Base-by-base conservation (phyloP, 2,329 filamentous ascomycete species). In the Bipolaris oryzae region DNA sequence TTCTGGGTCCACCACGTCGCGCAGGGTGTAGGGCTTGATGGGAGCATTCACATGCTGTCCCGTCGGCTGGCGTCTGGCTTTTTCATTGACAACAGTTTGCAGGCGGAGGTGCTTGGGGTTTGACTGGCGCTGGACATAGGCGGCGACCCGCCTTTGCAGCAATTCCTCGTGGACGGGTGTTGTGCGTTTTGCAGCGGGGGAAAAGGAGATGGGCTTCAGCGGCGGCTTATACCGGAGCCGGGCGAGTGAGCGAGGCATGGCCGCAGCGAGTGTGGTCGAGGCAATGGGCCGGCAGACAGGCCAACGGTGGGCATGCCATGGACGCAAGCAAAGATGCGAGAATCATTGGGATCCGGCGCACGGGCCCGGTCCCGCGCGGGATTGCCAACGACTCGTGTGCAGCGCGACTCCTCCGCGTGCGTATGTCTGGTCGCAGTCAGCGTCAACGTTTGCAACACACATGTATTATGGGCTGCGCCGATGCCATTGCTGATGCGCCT, bases 1-100 rank as follows among this genome's bases (percentile, higher is more conserved):
- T 3, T 64, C 45, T 1, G 71, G 64, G 54, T 71, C 69, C 4
- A 69, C 61, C 52, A 81, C 64, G 52, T 79, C 76, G 51, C 78
- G 77, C 58, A 82, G 70, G 28, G 81, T 71, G 51, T 60, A 66
- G 13, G 69, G 67, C 60, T 67, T 71, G 48, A 50, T 53, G 15
- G 65, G 57, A 9, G 62, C 43, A 5, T 59, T 55, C 1, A 56
- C 42, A 18, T 59, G 39, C 54, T 63, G 49, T 7, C 60, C 64
- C 1, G 67, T 66, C 3, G 67, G 28, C 35, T 62, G 62, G 7
- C 56, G 59, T 41, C 66, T 69, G 16, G 68, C 66, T 46, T 61
- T 67, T 23, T 59, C 56, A 50, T 71, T 68, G 9, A 69, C 66
- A 23, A 72, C 64, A 11, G 62, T 57, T 43, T 70, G 67, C 4